Evolutionary conservation across 2,329 filamentous ascomycete species (phyloP).

Genomic region (Ascochyta clinopodiicola): DNA sequence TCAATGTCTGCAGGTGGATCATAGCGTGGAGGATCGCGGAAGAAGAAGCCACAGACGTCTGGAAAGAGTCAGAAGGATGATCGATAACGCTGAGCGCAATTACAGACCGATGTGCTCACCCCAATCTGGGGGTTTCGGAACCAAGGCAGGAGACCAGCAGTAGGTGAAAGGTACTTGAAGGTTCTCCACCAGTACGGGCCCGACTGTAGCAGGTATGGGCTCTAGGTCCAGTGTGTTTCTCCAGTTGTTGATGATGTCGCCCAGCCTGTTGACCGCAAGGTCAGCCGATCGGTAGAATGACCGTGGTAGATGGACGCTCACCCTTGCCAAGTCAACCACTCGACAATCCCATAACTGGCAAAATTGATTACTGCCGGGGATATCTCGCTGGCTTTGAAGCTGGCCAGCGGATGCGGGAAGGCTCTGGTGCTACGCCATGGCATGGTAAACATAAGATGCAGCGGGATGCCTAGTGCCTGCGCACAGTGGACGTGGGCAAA

Average conservation of each 20-base stretch:
- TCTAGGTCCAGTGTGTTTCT: conserved; percentile 51
- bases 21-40: conserved; percentile 48
- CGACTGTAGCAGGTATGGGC: conserved; percentile 44
- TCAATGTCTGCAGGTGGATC: conserved; percentile 49
- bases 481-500: conserved; percentile 78
- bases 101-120: conserved; percentile 24
- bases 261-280: conserved; percentile 28
- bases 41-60: conserved; percentile 56
- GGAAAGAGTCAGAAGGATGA: too few species aligned
- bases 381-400: conserved; percentile 45
- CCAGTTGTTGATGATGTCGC: conserved; percentile 56
- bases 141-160: too few species aligned
- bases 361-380: conserved; percentile 49
- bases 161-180: too few species aligned
- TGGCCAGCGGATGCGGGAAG: conserved; percentile 59
- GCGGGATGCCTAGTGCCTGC: too few species aligned
- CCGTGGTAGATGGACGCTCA: too few species aligned
- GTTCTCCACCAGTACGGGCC: conserved; percentile 57
- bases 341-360: conserved; percentile 54
- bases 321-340: conserved; percentile 59
- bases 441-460: conserved; percentile 76
- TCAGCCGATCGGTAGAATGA: too few species aligned
- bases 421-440: conserved; percentile 55
- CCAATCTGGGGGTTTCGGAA: conserved; percentile 25
- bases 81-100: too few species aligned